These are phyloP conservation scores for Hypholoma fasciculare DNA, from an alignment of 768 basidiomycete species.

Conservation along the genomic window DNA sequence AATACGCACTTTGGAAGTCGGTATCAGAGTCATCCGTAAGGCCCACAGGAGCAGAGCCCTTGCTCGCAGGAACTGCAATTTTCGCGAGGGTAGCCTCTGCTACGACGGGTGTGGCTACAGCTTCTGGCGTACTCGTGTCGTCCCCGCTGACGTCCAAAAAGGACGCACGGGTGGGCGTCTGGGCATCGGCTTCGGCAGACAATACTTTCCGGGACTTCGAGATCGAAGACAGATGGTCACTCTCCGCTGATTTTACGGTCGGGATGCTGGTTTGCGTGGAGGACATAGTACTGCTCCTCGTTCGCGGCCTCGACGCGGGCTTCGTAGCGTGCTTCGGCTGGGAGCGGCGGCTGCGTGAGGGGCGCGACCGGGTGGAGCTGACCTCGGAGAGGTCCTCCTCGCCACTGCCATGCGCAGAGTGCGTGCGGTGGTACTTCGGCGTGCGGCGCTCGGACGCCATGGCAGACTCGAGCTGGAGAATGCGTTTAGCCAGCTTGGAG, in stretches of 20 bases:
- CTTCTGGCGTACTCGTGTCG: constrained; percentile 33
- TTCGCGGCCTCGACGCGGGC: constrained; percentile 40
- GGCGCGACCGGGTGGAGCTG: constrained; percentile 40
- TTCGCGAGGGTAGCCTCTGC: constrained; percentile 3
- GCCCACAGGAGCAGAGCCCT: constrained; percentile 26
- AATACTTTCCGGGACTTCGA: constrained; percentile 16
- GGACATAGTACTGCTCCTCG: constrained; percentile 63
- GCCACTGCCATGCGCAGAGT: constrained; percentile 44
- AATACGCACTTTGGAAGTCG: constrained; percentile 88
- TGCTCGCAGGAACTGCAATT: background rate
- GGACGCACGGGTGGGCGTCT: constrained; percentile 42
- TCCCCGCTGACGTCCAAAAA: constrained; percentile 37
- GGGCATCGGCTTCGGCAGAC: constrained; percentile 30
- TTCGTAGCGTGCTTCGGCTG: constrained; percentile 19
- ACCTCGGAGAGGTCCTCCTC: constrained; percentile 58
- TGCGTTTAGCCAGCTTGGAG: constrained; percentile 7
- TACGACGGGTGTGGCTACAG: constrained; percentile 23
- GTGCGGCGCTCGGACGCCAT: constrained; percentile 58
- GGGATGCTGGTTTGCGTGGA: constrained; percentile 50
- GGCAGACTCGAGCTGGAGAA: constrained; percentile 69
- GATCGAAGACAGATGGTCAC: constrained; percentile 10
- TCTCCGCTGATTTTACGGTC: constrained; percentile 25
- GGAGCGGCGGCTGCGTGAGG: constrained; percentile 33
- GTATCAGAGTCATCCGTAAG: constrained; percentile 78
- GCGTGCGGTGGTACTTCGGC: constrained; percentile 35